Evolutionary conservation across 352 stramenopile genomes (phyloP), one percentile per base, ranked within the genome.

Genomic region (Phytophthora cactorum): DNA sequence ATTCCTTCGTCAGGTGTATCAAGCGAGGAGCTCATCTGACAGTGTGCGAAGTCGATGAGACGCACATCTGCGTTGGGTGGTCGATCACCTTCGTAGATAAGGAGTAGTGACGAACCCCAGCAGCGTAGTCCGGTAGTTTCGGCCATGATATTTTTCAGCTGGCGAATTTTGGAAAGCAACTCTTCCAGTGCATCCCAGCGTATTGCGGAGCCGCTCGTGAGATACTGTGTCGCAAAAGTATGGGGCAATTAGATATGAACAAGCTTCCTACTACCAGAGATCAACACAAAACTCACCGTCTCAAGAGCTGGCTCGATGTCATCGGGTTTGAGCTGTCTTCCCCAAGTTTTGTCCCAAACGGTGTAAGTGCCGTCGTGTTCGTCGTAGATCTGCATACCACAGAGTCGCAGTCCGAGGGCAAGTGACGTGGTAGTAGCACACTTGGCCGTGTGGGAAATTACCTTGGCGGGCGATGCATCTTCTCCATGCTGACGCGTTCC

Each of bases 371-470:
- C 62, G 50, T 91, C 76, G 11, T 68, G 62, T 11, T 78, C 49
- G 58, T 89, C 78, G 70, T 89, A 94, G 52, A 92, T 83, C 69
- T 94, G 86, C 86, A 94, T 94, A 22, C 86, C 86, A 58, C 86
- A 94, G 49, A 94, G 72, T 36, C 86, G 82, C 15, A 94, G 62
- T 11, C 86, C 86, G 3, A 94, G 75, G 25, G 70, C 60, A 12
- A 86, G 72, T 14, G 86, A 94, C 15, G 86, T 94, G 27, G 86
- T 94, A 12, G 77, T 76, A n/a, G 78, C 76, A 53, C 86, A 94
- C 65, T 94, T 94, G 32, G 76, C 78, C 11, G 69, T 88, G 63
- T 94, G 86, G 43, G 82, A 89, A 52, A 70, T 72, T n/a, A 69
- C 82, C 59, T 94, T 94, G 22, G 81, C 84, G 0, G 79, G 80